Evolutionary conservation across 2,329 filamentous ascomycete species (phyloP), one percentile per base, ranked within the genome.

Genomic region (Sarocladiaceae sp.): DNA sequence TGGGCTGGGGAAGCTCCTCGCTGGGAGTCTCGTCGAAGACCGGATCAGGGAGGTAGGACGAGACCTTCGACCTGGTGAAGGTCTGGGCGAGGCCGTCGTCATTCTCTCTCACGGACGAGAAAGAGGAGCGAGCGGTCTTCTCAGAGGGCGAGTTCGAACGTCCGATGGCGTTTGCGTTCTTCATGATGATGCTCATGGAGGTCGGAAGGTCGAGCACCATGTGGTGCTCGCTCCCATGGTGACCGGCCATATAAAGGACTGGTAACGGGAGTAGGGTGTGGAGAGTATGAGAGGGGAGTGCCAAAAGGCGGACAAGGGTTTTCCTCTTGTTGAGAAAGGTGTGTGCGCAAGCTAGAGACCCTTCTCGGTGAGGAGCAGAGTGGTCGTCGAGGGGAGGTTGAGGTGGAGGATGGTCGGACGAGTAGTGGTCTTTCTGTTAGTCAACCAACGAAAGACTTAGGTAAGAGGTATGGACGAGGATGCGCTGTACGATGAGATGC

Each of bases 41-140:
- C 52, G 77, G 73, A 59, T 82, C 79, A 58, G 72, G 66, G 42
- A 71, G 71, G 60, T 83, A 84, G 52, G 78, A 81, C 31, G 82
- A 85, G 55, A 84, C 69, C 65, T 84, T 85, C 62, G 79, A 79
- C 51, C 76, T 76, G 48, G 81, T 84, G 57, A 86, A 86, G 52
- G 78, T 79, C 70, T 86, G 83, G 52, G 79, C 76, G 26, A 83
- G 67, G 55, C 78, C 76, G 58, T 75, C 73, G 61, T 82, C 78
- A 64, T 78, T 77, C 70, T 84, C 80, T 55, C 80, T 74, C 54
- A 84, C 79, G 42, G 80, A 84, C 26, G 80, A 83, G 67, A 84
- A 84, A 53, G 80, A 84, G 26, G 78, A 77, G 54, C 80, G 76
- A 4, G 67, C 69, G 50, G 64, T 70, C 59, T 66, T 65, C 49